Conservation (phyloP, 805 yeast genomes). For the Hemisphaericaspora nanyangensis region DNA sequence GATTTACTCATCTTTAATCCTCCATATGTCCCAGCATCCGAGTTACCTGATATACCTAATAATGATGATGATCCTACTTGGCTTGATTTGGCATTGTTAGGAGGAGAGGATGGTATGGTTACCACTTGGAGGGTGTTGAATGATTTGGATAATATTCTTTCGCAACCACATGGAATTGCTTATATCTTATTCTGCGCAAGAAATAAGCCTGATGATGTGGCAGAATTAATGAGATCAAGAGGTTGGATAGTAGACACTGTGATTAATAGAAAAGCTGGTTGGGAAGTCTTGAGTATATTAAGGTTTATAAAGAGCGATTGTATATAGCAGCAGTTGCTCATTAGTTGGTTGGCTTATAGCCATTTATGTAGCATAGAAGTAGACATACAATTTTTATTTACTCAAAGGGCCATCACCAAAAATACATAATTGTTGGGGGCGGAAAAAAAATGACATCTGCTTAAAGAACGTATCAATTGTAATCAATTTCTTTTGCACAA, state of each 20-base stretch:
- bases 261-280: slow-evolving; percentile 79
- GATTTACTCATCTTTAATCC: slow-evolving; percentile 89
- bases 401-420: no score
- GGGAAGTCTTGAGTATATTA: slow-evolving; percentile 86
- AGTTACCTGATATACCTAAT: slow-evolving; percentile 59
- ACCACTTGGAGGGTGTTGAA: slow-evolving; percentile 67
- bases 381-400: no score
- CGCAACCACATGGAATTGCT: slow-evolving; percentile 60
- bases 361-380: no score
- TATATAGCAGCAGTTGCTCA: background rate
- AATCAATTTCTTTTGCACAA: no score
- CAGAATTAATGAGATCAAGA: slow-evolving; percentile 37
- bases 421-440: no score
- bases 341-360: background rate
- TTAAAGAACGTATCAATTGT: no score
- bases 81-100: slow-evolving; percentile 87
- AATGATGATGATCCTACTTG: slow-evolving; percentile 50
- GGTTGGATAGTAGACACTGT: slow-evolving; percentile 57
- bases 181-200: slow-evolving; percentile 90
- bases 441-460: no score
- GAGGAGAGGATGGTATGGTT: slow-evolving; percentile 89
- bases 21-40: slow-evolving; percentile 91
- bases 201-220: slow-evolving; percentile 70
- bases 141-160: slow-evolving; percentile 48
- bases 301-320: slow-evolving; percentile 40